These are phyloP conservation scores for Carex scoparia DNA, from an alignment of 176 grass and related monocot genomes.

Conservation along the genomic window DNA sequence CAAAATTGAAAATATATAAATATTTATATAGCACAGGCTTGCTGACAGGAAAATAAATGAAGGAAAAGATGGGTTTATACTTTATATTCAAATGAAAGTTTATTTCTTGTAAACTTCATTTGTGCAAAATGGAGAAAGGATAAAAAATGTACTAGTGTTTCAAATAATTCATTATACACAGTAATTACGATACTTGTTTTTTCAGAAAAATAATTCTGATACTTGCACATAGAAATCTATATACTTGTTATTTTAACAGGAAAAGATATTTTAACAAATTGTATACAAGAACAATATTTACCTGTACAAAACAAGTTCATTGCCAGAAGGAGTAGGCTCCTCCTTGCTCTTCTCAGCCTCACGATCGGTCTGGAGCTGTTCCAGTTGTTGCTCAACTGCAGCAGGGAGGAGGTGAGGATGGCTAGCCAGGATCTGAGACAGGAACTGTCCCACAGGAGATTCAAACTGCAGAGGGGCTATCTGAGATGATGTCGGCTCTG, in stretches of 20 bases:
- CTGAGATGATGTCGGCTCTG: constrained; percentile 41
- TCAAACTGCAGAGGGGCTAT: constrained; percentile 89
- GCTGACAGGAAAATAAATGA: not conserved
- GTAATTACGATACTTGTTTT: not conserved
- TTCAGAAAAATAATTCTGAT: not conserved
- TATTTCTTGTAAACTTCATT: not conserved
- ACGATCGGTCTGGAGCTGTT: constrained; percentile 74
- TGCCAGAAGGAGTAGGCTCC: constrained; percentile 43
- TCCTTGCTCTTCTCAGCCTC: constrained; percentile 40
- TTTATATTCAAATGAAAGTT: not conserved
- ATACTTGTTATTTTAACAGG: not conserved
- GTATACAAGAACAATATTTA: constrained; percentile 20
- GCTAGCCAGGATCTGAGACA: constrained; percentile 74
- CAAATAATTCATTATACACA: not conserved
- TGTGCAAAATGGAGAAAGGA: not conserved
- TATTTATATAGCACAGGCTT: constrained; percentile 9
- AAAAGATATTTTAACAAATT: not conserved
- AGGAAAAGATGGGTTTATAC: not conserved
- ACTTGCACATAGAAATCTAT: not conserved
- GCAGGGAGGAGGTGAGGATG: constrained; percentile 89
- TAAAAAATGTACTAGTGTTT: not conserved
- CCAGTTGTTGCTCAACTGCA: constrained; percentile 86
- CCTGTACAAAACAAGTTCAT: constrained; percentile 89
- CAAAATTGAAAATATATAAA: constrained; percentile 5
- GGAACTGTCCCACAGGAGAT: constrained; percentile 76